These are phyloP conservation scores for Nissolia schottii DNA, from an alignment of 306 rosid species.

Conservation along the genomic window DNA sequence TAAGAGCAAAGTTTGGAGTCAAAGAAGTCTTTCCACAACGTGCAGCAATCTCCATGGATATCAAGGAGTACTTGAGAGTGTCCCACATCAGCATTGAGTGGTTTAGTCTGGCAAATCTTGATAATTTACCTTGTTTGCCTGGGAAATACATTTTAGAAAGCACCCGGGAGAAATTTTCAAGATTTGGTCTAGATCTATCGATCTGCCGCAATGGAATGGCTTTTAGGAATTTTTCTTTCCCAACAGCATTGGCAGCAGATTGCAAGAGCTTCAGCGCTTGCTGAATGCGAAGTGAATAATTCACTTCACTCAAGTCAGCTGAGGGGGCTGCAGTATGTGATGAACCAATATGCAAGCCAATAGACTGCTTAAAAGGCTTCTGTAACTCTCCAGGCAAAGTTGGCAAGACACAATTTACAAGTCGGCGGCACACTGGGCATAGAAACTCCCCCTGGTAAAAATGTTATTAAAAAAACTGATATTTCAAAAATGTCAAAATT, in stretches of 20 bases:
- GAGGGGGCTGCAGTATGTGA: slow-evolving; percentile 27
- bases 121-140: slow-evolving; percentile 54
- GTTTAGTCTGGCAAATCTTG: slow-evolving; percentile 48
- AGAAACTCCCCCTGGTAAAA: slow-evolving; percentile 82
- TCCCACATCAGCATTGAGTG: slow-evolving; percentile 95
- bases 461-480: background rate
- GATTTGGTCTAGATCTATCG: slow-evolving; percentile 44
- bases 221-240: slow-evolving; percentile 47
- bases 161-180: slow-evolving; percentile 53
- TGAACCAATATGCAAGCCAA: slow-evolving; percentile 33
- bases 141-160: slow-evolving; percentile 76
- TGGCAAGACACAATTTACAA: slow-evolving; percentile 88
- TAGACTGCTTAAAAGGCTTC: slow-evolving; percentile 43
- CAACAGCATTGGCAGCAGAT: slow-evolving; percentile 61
- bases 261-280: slow-evolving; percentile 66
- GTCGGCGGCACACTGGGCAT: slow-evolving; percentile 96
- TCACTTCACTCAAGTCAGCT: slow-evolving; percentile 33
- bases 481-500: background rate
- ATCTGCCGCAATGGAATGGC: slow-evolving; percentile 43
- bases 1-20: slow-evolving; percentile 64
- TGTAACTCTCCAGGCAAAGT: slow-evolving; percentile 51
- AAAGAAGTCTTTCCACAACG: slow-evolving; percentile 64
- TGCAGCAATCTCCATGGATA: slow-evolving; percentile 86
- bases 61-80: slow-evolving; percentile 75
- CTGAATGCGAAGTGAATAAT: slow-evolving; percentile 44